Conservation (phyloP, 208 protist genomes). For the Acanthamoeba divionensis region DNA sequence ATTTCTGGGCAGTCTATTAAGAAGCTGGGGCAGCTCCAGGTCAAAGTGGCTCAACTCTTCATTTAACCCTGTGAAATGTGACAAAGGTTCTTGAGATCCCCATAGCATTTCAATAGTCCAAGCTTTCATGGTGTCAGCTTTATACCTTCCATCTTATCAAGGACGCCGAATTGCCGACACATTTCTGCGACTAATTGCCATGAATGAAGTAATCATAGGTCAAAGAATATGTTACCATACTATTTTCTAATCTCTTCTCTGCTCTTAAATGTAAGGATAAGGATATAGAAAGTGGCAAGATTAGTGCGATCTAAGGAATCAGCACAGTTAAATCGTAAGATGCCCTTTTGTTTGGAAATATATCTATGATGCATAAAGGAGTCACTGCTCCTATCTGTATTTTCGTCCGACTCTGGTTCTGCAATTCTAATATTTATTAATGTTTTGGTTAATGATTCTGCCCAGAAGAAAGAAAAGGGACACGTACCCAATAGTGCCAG, state of each 20-base stretch:
- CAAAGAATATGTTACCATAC: neutral
- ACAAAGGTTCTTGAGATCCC: neutral
- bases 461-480: no score
- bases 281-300: constrained; percentile 89
- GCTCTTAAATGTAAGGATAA: neutral
- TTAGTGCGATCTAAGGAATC: constrained; percentile 93
- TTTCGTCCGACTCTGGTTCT: no score
- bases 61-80: neutral
- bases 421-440: no score
- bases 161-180: constrained; percentile 23
- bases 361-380: no score
- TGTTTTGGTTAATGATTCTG: no score
- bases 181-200: constrained; percentile 43
- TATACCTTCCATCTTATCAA: neutral
- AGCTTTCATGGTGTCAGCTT: neutral
- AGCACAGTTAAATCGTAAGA: constrained; percentile 90
- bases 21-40: neutral
- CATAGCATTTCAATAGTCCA: neutral
- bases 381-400: no score
- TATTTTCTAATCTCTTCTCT: neutral
- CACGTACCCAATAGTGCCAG: neutral
- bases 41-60: constrained; percentile 37
- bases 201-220: constrained; percentile 8
- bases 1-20: neutral
- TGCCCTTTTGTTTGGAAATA: constrained; percentile 76